These are phyloP conservation scores for Epichloe coenophiala DNA, from an alignment of 2,329 filamentous ascomycete genomes.

Conservation along the genomic window DNA sequence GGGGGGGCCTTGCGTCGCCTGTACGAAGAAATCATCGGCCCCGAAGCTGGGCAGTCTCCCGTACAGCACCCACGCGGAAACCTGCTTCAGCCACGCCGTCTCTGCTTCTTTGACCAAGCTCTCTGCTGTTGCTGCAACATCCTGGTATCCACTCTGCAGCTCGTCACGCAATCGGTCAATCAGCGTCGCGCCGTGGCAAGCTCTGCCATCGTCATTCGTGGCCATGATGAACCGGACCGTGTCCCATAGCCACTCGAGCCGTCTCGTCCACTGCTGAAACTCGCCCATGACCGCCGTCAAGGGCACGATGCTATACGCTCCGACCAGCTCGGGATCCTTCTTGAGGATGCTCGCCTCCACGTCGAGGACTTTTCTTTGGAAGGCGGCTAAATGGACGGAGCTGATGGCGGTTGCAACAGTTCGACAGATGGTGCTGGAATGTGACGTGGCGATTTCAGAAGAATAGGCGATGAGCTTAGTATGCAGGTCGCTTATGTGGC, in stretches of 20 bases:
- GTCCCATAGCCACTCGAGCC: slow-evolving; percentile 76
- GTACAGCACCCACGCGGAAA: slow-evolving; percentile 83
- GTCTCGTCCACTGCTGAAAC: slow-evolving; percentile 75
- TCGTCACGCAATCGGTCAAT: slow-evolving; percentile 67
- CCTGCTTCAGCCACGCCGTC: slow-evolving; percentile 79
- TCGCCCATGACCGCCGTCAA: slow-evolving; percentile 71
- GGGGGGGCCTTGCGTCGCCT: slow-evolving; percentile 27
- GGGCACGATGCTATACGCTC: slow-evolving; percentile 87
- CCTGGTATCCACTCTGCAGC: slow-evolving; percentile 75
- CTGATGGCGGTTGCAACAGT: slow-evolving; percentile 71
- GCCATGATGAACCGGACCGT: slow-evolving; percentile 54
- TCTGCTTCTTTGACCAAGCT: slow-evolving; percentile 69
- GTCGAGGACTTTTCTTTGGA: slow-evolving; percentile 71
- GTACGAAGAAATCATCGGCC: slow-evolving; percentile 76
- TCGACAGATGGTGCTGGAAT: slow-evolving; percentile 72
- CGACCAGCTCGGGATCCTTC: slow-evolving; percentile 66
- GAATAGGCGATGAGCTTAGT: slow-evolving; percentile 56
- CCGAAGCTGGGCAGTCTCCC: slow-evolving; percentile 69
- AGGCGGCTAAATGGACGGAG: slow-evolving; percentile 61
- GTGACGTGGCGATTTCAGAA: slow-evolving; percentile 51
- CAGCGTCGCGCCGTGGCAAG: slow-evolving; percentile 55
- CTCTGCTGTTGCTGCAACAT: slow-evolving; percentile 65
- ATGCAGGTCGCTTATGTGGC: slow-evolving; percentile 67
- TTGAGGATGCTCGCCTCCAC: slow-evolving; percentile 69
- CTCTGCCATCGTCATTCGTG: slow-evolving; percentile 18